Percentiles rank a stretch among this genome's conserved stretches.
Evolutionary conservation across 495 filamentous ascomycete species (phyloP).

Genomic region (Thozetella sp.): DNA sequence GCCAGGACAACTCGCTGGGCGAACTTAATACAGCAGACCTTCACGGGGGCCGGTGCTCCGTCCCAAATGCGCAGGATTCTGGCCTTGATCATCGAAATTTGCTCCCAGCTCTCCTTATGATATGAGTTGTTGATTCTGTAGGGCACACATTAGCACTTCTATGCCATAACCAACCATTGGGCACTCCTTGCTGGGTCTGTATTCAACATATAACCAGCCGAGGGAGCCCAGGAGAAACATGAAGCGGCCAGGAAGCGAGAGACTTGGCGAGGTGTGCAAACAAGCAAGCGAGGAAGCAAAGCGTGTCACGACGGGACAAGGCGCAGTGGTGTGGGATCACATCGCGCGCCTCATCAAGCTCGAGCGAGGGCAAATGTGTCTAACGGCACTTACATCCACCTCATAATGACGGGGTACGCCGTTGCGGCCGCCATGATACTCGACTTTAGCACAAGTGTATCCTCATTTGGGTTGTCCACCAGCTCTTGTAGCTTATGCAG

Average conservation of each 20-base stretch:
- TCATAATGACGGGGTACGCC: conserved; percentile 88
- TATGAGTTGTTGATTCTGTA: conserved; percentile 80
- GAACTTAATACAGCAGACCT: conserved; percentile 96
- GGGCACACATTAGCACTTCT: conserved; percentile 10
- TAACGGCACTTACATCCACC: conserved; percentile 80
- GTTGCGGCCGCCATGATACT: conserved; percentile 84
- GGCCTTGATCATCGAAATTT: conserved; percentile 85
- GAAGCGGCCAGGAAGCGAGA: conserved; percentile 21
- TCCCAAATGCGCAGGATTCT: conserved; percentile 91
- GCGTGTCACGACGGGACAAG: conserved; percentile 10
- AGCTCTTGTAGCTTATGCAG: conserved; percentile 75
- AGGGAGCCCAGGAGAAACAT: not conserved
- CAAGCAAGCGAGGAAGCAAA: not conserved
- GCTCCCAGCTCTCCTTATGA: conserved; percentile 80
- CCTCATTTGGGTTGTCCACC: conserved; percentile 71
- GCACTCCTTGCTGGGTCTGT: conserved; percentile 8
- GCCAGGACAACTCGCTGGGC: conserved; percentile 89
- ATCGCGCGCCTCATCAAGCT: conserved; percentile 18
- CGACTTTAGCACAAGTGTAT: conserved; percentile 75
- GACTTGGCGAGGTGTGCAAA: conserved; percentile 16
- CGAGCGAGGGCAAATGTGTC: conserved; percentile 18
- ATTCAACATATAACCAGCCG: too few relatives aligned
- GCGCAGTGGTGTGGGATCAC: conserved; percentile 11
- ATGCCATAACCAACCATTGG: conserved; percentile 4
- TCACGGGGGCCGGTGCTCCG: conserved; percentile 70